phyloP scores from a whole-genome alignment of 2,329 filamentous ascomycete genomes.

The Aureobasidium melanogenum region DNA sequence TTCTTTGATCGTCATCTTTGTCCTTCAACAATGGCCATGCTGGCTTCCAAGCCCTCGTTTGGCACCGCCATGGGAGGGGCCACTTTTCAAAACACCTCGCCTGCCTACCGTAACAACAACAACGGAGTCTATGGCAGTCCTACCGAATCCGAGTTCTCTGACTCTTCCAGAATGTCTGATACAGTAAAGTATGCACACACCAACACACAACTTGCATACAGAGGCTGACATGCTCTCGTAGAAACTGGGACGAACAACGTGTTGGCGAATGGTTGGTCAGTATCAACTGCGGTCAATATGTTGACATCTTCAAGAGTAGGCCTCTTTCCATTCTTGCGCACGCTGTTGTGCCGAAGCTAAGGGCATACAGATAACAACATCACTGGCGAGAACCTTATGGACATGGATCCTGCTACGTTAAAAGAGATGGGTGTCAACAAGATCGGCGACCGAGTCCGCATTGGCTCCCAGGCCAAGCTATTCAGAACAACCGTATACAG shows the following conservation, averaged over 20 bases:
- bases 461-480: constrained; percentile 46
- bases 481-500: constrained; percentile 42
- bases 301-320: constrained; percentile 68
- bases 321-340: not conserved
- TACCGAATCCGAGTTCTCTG: constrained; percentile 88
- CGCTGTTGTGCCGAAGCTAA: constrained; percentile 17
- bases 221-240: constrained; percentile 21
- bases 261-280: constrained; percentile 85
- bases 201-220: not conserved
- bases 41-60: constrained; percentile 67
- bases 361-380: constrained; percentile 66
- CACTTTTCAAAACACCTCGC: constrained; percentile 20
- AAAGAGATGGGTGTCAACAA: constrained; percentile 99
- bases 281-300: constrained; percentile 91
- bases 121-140: constrained; percentile 62
- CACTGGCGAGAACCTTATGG: constrained; percentile 90
- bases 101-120: constrained; percentile 15
- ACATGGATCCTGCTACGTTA: constrained; percentile 92
- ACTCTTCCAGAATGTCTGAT: constrained; percentile 62
- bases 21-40: constrained; percentile 56
- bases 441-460: constrained; percentile 87
- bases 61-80: constrained; percentile 33
- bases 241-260: constrained; percentile 77
- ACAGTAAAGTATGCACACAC: constrained; percentile 34
- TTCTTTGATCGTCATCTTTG: not conserved